phyloP scores from a whole-genome alignment of 352 stramenopile species.

The Lagenidium giganteum region DNA sequence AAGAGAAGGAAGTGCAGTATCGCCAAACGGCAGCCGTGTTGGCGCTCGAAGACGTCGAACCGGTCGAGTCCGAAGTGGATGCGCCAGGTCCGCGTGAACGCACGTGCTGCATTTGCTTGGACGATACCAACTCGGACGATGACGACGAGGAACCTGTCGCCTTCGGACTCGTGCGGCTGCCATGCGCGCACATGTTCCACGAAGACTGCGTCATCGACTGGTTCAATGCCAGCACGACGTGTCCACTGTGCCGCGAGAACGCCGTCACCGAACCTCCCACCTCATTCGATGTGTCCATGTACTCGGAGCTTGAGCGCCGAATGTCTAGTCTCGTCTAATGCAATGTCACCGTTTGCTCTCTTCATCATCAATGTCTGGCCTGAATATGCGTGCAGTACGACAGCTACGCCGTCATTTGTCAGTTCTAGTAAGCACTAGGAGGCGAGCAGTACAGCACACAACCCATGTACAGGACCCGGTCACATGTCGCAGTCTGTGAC shows the following conservation, averaged over 20 bases:
- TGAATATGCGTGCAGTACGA: no score
- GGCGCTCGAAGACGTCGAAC: constrained; percentile 45
- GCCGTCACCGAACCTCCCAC: no score
- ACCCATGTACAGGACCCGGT: no score
- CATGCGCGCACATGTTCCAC: constrained; percentile 66
- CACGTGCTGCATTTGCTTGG: constrained; percentile 51
- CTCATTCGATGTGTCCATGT: no score
- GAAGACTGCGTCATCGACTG: constrained; percentile 77
- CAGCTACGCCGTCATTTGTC: no score
- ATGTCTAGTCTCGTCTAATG: no score
- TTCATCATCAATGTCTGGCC: no score
- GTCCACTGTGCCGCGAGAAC: constrained; percentile 47
- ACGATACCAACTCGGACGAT: constrained; percentile 27
- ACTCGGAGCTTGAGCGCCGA: no score
- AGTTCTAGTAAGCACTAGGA: no score
- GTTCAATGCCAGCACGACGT: constrained; percentile 68
- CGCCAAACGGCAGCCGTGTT: constrained; percentile 40
- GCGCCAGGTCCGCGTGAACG: neutral
- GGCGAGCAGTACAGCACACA: no score
- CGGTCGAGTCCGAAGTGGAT: constrained; percentile 8
- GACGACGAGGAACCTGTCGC: constrained; percentile 22
- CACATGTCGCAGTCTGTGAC: no score
- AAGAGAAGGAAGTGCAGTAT: constrained; percentile 46
- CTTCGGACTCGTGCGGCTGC: constrained; percentile 51
- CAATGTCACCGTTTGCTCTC: no score